phyloP scores from a whole-genome alignment of 1,284 basidiomycete species.

The Fomitopsis palustris region DNA sequence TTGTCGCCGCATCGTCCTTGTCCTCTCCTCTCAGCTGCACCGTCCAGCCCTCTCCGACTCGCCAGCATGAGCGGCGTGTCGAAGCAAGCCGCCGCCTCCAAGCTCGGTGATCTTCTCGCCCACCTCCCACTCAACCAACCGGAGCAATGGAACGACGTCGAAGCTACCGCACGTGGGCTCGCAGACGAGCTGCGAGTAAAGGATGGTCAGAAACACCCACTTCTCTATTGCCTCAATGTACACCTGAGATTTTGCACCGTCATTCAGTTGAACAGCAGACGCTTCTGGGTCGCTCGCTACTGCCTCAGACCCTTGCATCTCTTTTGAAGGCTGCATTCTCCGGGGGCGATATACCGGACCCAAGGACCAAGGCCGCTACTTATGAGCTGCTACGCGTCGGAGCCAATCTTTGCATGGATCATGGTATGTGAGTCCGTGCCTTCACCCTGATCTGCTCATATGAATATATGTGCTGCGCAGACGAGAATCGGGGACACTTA shows the following conservation, averaged over 20 bases:
- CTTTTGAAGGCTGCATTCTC: conserved; percentile 54
- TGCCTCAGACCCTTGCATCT: conserved; percentile 61
- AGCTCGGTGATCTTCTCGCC: conserved; percentile 30
- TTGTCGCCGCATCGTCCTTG: conserved; percentile 1
- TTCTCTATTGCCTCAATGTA: conserved; percentile 9
- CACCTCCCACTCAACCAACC: conserved; percentile 29
- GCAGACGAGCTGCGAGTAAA: conserved; percentile 60
- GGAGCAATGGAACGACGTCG: conserved; percentile 49
- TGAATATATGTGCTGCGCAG: conserved; percentile 19
- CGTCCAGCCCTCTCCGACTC: background rate
- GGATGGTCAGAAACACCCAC: conserved; percentile 31
- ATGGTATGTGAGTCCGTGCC: conserved; percentile 43
- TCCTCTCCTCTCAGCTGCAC: background rate
- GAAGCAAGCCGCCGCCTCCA: conserved; percentile 25
- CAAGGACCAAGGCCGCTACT: conserved; percentile 43
- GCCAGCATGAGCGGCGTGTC: conserved; percentile 19
- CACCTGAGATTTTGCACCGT: conserved; percentile 9
- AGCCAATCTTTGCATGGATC: conserved; percentile 80
- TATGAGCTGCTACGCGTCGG: conserved; percentile 71
- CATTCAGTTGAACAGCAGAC: conserved; percentile 64
- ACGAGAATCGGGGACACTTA: conserved; percentile 64
- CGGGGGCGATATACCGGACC: conserved; percentile 41
- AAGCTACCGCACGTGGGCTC: conserved; percentile 48
- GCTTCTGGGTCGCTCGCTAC: conserved; percentile 55
- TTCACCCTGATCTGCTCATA: conserved; percentile 9